Evolutionary conservation across 2,329 filamentous ascomycete species (phyloP).

Genomic region (Alternaria infectoria): DNA sequence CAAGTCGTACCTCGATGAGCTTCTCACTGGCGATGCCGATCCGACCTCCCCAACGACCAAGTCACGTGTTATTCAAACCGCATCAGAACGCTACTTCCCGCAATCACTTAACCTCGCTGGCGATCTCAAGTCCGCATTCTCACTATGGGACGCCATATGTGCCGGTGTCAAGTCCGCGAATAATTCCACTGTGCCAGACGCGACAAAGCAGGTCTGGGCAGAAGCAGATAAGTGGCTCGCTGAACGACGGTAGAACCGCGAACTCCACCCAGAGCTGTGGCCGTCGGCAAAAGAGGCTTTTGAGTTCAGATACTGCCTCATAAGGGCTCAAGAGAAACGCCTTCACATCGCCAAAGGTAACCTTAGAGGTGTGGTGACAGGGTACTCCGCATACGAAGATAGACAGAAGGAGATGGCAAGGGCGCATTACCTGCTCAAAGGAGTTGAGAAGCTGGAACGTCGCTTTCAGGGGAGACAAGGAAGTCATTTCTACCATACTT

Average conservation of each 20-base stretch:
- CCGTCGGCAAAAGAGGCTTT: not conserved
- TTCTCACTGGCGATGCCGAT: constrained; percentile 63
- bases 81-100: constrained; percentile 65
- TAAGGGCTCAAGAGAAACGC: not conserved
- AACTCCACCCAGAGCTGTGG: not conserved
- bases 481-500: not conserved
- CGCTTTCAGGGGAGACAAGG: not conserved
- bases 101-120: constrained; percentile 64
- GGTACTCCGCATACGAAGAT: not conserved
- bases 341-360: not conserved
- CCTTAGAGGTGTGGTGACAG: not conserved
- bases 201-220: constrained; percentile 61
- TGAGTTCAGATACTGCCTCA: not conserved
- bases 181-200: constrained; percentile 49
- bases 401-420: not conserved
- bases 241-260: constrained; percentile 30
- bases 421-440: not conserved
- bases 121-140: constrained; percentile 66
- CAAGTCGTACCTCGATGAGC: constrained; percentile 78
- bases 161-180: constrained; percentile 63
- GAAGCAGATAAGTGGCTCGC: constrained; percentile 66
- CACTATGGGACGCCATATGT: constrained; percentile 70
- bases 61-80: constrained; percentile 58
- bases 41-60: constrained; percentile 59
- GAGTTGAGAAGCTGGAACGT: not conserved